Base-by-base conservation (phyloP, 306 rosid genomes). In the Vicia villosa region DNA sequence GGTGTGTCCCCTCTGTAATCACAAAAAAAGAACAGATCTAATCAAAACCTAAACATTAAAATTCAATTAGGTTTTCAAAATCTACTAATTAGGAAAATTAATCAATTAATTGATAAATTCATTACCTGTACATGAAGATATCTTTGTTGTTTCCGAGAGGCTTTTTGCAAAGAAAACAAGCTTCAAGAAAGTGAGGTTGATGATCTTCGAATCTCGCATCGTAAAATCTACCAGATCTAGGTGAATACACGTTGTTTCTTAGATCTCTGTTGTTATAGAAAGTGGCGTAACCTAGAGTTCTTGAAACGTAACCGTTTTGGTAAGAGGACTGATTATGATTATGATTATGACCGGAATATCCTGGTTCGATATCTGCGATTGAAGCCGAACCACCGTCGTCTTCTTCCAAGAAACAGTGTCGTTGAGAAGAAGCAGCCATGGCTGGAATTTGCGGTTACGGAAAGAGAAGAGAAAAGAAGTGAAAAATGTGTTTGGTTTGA, bases 121-220 rank as follows among this genome's bases (percentile, higher is more conserved):
- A 20, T 20, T 52, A 52, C 98, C 97, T 94, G 89, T 94, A 94
- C 97, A 94, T 90, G 85, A 82, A 94, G 88, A 94, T 90, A 67
- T 94, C 98, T 46, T 79, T 54, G 32, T 88, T 83, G 7, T 80
- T 83, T 0, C 84, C 87, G 0, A 94, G 86, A 0, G 86, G 85
- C 59, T 88, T 91, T 74, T 86, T 86, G 88, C 98, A 94, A 38
- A 78, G 91, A 38, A 70, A 88, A 73, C 98, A 94, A 13, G 97
- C 68, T 16, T 94, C 81, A 38, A 94, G 84, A 77, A 94, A 94
- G 71, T 94, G 90, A 15, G 98, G 96, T 17, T 59, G 91, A 13
- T 74, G 88, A 41, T 90, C 96, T 66, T 88, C 96, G 13, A 90
- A 88, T 81, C 96, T 86, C 9, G 89, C 77, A 58, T 86, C 96